phyloP scores from a whole-genome alignment of 768 basidiomycete genomes.

The Auriculariales sp. region DNA sequence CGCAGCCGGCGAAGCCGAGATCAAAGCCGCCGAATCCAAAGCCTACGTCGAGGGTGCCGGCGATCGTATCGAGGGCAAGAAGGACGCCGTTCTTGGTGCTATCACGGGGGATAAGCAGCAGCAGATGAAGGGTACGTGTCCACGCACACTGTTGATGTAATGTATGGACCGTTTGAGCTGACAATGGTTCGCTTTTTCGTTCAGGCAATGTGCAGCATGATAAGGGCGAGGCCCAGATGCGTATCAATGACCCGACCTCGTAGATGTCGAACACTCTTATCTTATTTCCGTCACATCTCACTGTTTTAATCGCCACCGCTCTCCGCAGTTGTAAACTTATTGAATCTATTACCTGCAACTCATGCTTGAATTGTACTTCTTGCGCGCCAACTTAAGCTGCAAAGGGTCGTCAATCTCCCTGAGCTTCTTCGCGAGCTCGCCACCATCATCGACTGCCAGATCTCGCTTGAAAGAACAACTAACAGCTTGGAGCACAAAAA shows the following conservation, averaged over 20 bases:
- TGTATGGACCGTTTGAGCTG: neutral
- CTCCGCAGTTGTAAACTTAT: no score
- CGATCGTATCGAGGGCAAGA: constrained; percentile 34
- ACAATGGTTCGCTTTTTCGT: constrained; percentile 8
- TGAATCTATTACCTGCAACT: no score
- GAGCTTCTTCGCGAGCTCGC: no score
- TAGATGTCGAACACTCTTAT: no score
- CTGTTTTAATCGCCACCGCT: no score
- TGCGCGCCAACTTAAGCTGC: no score
- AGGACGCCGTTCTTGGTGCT: constrained; percentile 39
- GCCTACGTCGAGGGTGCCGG: constrained; percentile 33
- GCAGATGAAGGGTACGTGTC: constrained; percentile 28
- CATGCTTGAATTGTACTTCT: no score
- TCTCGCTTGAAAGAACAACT: no score
- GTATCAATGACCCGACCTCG: constrained; percentile 2
- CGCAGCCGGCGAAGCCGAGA: constrained; percentile 29
- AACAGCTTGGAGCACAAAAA: no score
- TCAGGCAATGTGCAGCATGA: constrained; percentile 4
- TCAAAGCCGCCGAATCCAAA: constrained; percentile 29
- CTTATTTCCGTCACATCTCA: no score
- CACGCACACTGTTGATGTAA: neutral
- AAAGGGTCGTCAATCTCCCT: no score
- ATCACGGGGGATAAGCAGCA: constrained; percentile 41
- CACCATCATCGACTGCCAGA: no score
- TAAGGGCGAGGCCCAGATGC: constrained; percentile 5